Conservation (phyloP, 2,329 filamentous ascomycete species). For the Exophiala phaeomuriformis region DNA sequence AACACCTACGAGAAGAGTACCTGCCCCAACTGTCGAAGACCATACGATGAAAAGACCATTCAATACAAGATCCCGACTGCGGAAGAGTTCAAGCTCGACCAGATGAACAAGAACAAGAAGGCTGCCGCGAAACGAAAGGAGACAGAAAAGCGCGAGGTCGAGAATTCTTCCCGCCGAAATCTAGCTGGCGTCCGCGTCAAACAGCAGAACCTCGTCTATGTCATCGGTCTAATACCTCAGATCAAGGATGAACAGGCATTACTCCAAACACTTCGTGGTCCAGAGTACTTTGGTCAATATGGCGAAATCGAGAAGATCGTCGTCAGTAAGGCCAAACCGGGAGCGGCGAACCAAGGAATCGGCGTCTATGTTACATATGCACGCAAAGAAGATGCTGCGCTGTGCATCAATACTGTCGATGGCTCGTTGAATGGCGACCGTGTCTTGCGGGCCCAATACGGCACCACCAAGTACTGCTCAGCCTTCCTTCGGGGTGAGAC, state of each 20-base stretch:
- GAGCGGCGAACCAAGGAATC: constrained; percentile 68
- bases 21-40: constrained; percentile 91
- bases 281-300: constrained; percentile 95
- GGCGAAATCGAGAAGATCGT: constrained; percentile 98
- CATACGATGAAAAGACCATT: constrained; percentile 95
- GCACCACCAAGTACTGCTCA: constrained; percentile 97
- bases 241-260: constrained; percentile 82
- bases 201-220: constrained; percentile 97
- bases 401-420: constrained; percentile 86
- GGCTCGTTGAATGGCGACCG: constrained; percentile 86
- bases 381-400: constrained; percentile 78
- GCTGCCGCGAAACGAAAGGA: constrained; percentile 87
- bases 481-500: constrained; percentile 90
- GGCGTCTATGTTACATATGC: constrained; percentile 99
- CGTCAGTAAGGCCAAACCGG: constrained; percentile 88
- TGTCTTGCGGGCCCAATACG: constrained; percentile 66
- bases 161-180: constrained; percentile 92
- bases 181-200: constrained; percentile 91
- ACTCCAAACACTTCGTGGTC: constrained; percentile 78
- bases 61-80: constrained; percentile 91
- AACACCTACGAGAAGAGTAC: constrained; percentile 89
- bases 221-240: constrained; percentile 85
- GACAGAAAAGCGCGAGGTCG: constrained; percentile 89
- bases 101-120: constrained; percentile 45
- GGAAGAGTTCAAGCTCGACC: constrained; percentile 55